Conservation (phyloP, 2,329 filamentous ascomycete genomes). For the Fusarium pininemorale region DNA sequence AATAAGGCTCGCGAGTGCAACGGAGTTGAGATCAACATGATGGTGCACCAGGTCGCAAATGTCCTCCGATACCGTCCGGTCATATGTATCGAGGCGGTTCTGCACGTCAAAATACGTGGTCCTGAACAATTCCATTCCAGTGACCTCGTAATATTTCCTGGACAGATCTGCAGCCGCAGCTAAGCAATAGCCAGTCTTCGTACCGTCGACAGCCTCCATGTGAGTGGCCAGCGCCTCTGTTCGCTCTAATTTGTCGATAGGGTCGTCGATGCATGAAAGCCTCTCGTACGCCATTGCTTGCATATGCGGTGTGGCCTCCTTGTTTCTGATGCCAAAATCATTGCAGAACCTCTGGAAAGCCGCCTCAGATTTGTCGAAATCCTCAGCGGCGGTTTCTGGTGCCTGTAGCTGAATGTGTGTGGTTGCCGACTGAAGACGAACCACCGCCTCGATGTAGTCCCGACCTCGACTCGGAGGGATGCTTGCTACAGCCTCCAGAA, state of each 20-base stretch:
- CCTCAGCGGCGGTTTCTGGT: neutral
- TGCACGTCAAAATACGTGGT: neutral
- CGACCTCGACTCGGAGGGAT: neutral
- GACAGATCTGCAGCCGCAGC: neutral
- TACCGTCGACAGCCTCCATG: neutral
- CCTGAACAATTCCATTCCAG: neutral
- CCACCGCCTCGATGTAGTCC: neutral
- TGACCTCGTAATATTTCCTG: neutral
- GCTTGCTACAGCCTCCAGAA: neutral
- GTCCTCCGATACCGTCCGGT: neutral
- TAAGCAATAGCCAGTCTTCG: neutral
- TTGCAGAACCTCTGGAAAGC: neutral
- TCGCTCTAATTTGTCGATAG: neutral
- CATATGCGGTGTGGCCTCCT: neutral
- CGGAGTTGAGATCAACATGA: neutral
- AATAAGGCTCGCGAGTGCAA: neutral
- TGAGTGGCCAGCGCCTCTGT: neutral
- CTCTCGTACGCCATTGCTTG: neutral
- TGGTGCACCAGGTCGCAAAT: neutral
- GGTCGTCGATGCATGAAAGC: neutral
- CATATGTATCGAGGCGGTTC: neutral
- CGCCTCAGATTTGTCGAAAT: neutral
- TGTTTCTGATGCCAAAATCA: neutral
- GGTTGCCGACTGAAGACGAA: neutral
- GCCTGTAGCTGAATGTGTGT: neutral